Evolutionary conservation across 805 yeast species (phyloP), one percentile per base, ranked within the genome.

Genomic region (Candida odintsovae): DNA sequence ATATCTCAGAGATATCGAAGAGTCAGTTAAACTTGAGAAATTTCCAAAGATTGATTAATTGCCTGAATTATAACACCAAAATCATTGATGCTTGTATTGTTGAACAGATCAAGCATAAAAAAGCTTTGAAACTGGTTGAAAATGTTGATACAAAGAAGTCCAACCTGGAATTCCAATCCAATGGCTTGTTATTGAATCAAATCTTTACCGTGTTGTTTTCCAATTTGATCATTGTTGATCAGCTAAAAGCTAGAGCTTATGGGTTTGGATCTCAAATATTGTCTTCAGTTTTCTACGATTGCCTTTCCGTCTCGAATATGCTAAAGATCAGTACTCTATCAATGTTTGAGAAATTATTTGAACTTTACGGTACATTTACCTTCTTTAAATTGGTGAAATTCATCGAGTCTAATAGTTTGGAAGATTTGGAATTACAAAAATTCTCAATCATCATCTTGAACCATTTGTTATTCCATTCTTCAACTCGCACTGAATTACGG

Each of bases 321-420:
- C 43, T 54, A 55, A 57, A 51, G 55, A 49, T 53, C 2, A 55
- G 57, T 41, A 50, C 59, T 40, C 51, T 54, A 22, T 48, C 53
- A 20, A 43, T 56, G 12, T 56, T 68, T 53, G 73, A 71, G 21
- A 54, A 68, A 46, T 46, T 73, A 4, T 54, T 72, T 21, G 47
- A 62, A 6, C 44, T 65, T 0, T 67, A 71, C 53, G 71, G 71
- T 13, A 58, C 69, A 38, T 54, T 68, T 29, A 63, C 69, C 1
- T 46, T 68, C 15, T 66, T 59, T 45, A 65, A 62, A 49, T 40
- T 70, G 0, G 49, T 74, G 16, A 67, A 64, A 45, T 68, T 69
- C 31, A 59, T 65, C 11, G 53, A 56, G 13, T 55, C 56, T 16
- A 47, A 67, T 10, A 66, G 75, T 23, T 44, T 55, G 10, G 60